phyloP scores from a whole-genome alignment of 371 early-diverging fungal genomes.

The Zychaea mexicana region DNA sequence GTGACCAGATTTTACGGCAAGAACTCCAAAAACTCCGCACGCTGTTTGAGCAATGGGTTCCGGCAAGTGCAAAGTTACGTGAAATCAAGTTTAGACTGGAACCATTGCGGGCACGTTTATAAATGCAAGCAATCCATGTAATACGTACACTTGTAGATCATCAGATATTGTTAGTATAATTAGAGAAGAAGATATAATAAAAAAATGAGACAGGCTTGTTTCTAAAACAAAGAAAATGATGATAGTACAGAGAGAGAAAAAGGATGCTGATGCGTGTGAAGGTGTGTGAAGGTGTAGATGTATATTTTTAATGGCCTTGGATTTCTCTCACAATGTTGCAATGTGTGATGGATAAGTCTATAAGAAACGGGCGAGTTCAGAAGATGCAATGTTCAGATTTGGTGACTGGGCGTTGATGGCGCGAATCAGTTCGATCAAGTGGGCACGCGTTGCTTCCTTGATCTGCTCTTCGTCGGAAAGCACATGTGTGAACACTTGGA shows the following conservation, averaged over 20 bases:
- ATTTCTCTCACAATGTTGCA: no score
- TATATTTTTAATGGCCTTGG: no score
- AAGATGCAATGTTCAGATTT: conserved; percentile 11
- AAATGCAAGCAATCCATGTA: no score
- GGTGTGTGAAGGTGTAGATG: no score
- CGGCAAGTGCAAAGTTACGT: conserved; percentile 67
- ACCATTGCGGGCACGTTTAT: conserved; percentile 53
- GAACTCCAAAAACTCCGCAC: conserved; percentile 64
- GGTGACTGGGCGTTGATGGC: conserved; percentile 48
- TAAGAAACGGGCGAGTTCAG: conserved; percentile 20
- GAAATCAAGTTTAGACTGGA: conserved; percentile 88
- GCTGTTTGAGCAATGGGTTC: conserved; percentile 82
- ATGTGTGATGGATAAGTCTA: conserved; percentile 3
- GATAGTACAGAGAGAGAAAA: background rate
- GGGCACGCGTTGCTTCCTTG: conserved; percentile 50
- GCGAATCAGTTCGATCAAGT: conserved; percentile 61
- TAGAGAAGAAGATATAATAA: no score
- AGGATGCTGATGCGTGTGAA: background rate
- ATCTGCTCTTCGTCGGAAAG: conserved; percentile 59
- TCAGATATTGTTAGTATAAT: no score
- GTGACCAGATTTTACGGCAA: conserved; percentile 49
- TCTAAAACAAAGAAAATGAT: background rate
- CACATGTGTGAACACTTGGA: conserved; percentile 50
- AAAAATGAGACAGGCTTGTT: background rate
- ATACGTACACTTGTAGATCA: no score